Evolutionary conservation across 768 basidiomycete genomes (phyloP), one percentile per base, ranked within the genome.

Genomic region (Rhizopogon sp.): DNA sequence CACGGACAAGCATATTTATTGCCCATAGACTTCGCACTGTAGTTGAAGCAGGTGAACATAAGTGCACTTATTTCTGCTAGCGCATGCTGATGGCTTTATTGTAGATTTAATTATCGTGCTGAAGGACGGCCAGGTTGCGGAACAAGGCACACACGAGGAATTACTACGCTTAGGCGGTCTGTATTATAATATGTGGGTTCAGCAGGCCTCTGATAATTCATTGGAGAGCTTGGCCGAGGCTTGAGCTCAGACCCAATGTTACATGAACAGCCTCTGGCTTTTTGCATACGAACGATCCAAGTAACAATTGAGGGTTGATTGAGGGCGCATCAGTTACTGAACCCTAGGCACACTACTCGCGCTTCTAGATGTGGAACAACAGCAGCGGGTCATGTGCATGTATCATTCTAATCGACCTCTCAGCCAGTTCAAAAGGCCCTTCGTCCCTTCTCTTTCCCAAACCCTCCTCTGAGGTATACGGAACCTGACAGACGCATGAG

Each of bases 1-100:
- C 82, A 4, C 81, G 94, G 43, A 99, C 97, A 29, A 94, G 92
- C 58, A 90, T 99, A 58, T 99, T 99, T 66, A 95, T 99, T 56
- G 97, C 97, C 0, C 97, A 99, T 70, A 79, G 91, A 50, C 72
- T 99, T 43, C 83, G 92, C 41, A 96, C 93, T 0, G 83, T 97
- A 17, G 84, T 93, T 25, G 93, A 96, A 69, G 83, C 93, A n/a
- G 92, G 90, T 85, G 60, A 57, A 78, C 0, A 3, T 73, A 13
- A 10, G 5, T n/a, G 13, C 17, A 39, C 11, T 54, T 56, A 43
- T 56, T 41, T 16, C 10, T 16, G n/a, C 8, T 17, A 22, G 14
- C 22, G 22, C n/a, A 49, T 31, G 33, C 5, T 57, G 7, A 37
- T 1, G 10, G 17, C 20, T 50, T 37, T 8, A 53, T 31, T 37